Conservation (phyloP, 352 stramenopile genomes). For the Globisporangium iwayamae region DNA sequence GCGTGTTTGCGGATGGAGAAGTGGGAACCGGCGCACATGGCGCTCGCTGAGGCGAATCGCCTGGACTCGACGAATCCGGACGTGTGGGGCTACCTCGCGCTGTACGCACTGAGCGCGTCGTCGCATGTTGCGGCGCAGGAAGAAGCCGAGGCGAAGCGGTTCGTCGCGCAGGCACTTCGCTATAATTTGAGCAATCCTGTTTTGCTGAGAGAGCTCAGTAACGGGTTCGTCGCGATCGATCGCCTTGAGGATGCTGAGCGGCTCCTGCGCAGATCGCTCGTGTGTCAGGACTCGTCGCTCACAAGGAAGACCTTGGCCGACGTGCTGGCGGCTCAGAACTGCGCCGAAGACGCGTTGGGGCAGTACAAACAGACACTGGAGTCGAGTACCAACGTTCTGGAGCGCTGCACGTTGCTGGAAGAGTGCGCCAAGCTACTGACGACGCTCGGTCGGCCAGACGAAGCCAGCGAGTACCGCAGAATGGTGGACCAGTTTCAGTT, state of each 20-base stretch:
- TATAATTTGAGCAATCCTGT: conserved; percentile 57
- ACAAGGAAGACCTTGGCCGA: conserved; percentile 77
- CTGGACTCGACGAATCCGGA: conserved; percentile 62
- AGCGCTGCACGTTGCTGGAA: conserved; percentile 51
- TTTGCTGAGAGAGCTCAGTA: conserved; percentile 78
- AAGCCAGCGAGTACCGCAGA: conserved; percentile 55
- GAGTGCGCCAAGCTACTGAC: conserved; percentile 59
- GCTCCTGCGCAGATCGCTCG: conserved; percentile 60
- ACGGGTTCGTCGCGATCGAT: conserved; percentile 72
- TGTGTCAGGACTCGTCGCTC: conserved; percentile 66
- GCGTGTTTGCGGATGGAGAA: conserved; percentile 59
- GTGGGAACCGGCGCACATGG: conserved; percentile 49
- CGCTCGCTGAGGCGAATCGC: conserved; percentile 72
- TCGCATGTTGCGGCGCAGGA: conserved; percentile 24
- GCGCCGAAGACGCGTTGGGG: conserved; percentile 60
- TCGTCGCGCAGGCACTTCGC: conserved; percentile 58
- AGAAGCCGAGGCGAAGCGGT: conserved; percentile 41
- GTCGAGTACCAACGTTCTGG: conserved; percentile 27
- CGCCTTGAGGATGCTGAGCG: conserved; percentile 68
- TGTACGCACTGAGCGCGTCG: conserved; percentile 40
- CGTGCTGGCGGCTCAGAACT: conserved; percentile 77
- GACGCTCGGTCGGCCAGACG: conserved; percentile 66
- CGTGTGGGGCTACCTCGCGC: conserved; percentile 74
- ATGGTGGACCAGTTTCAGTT: conserved; percentile 54
- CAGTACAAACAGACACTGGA: conserved; percentile 67